Evolutionary conservation across 2,329 filamentous ascomycete species (phyloP), one percentile per base, ranked within the genome.

Genomic region (Fusarium tanahbumbuense): DNA sequence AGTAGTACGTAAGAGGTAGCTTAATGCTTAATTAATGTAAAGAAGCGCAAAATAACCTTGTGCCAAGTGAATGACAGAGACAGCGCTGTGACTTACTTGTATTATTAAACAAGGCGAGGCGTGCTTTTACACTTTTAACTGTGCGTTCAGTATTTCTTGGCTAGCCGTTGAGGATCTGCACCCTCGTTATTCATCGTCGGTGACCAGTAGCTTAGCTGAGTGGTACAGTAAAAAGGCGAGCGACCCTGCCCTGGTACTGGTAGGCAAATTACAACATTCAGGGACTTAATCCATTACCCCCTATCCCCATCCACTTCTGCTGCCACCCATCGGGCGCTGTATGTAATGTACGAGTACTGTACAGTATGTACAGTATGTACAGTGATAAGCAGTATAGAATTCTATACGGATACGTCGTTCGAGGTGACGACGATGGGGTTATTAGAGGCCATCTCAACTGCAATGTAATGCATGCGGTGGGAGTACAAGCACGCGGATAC

Each of bases 251-350:
- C 70, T 73, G 60, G 71, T 28, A 62, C 70, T 73, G 60, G 71
- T 28, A 64, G 56, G 41, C 64, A 71, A 54, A 65, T 52, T 63
- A 54, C 56, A 30, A 62, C 59, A 60, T 72, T 55, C 63, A 67
- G 62, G 54, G 66, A 48, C 68, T 64, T 56, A 63, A 66, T 58
- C 46, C 55, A 65, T 57, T 49, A 46, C 48, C 56, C 71, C 71
- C 70, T 64, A 64, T 72, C 73, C 56, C 61, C 64, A 55, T 48
- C 61, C 66, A 73, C 66, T 53, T 64, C 54, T 56, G 54, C 57
- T 60, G 50, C 68, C 61, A 70, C 65, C 60, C 57, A n/a, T 23
- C 23, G 23, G 28, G 23, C 22, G 32, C 46, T 68, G 42, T 32
- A 41, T 23, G 23, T 10, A 28, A 28, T 37, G 20, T 37, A 37